Conservation (phyloP, 805 yeast species). For the Suhomyces sp. region DNA sequence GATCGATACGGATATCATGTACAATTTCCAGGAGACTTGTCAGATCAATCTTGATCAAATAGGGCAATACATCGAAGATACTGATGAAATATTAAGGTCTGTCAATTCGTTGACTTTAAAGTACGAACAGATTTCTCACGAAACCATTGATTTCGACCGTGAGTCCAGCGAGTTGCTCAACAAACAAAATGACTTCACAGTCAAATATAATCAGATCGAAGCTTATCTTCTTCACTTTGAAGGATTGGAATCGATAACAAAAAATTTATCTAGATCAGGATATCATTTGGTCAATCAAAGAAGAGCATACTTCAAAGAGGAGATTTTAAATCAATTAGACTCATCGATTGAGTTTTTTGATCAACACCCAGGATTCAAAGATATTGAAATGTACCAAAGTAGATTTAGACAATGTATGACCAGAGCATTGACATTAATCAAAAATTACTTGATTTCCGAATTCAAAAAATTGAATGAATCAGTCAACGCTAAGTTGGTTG, state of each 20-base stretch:
- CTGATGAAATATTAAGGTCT: constrained; percentile 44
- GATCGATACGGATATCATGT: constrained; percentile 30
- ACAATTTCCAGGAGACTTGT: constrained; percentile 38
- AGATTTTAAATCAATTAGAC: constrained; percentile 57
- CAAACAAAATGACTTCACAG: constrained; percentile 43
- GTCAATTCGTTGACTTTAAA: constrained; percentile 49
- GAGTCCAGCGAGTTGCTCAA: constrained; percentile 52
- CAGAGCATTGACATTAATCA: constrained; percentile 71
- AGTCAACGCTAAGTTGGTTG: constrained; percentile 12
- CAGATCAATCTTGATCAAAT: constrained; percentile 20
- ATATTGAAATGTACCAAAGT: constrained; percentile 63
- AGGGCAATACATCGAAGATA: constrained; percentile 40
- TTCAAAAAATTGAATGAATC: constrained; percentile 33
- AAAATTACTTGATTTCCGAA: constrained; percentile 58
- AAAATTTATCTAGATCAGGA: constrained; percentile 63
- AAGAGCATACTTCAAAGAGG: constrained; percentile 39
- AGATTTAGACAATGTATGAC: constrained; percentile 83
- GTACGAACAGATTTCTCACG: constrained; percentile 57
- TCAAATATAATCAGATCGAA: constrained; percentile 46
- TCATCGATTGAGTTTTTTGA: constrained; percentile 61
- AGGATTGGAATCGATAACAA: constrained; percentile 66
- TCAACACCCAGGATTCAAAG: constrained; percentile 54
- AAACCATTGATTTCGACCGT: constrained; percentile 63
- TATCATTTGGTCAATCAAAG: constrained; percentile 61
- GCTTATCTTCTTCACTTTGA: constrained; percentile 61